Conservation (phyloP, 345 rosid species). For the Sisymbrium altissimum region DNA sequence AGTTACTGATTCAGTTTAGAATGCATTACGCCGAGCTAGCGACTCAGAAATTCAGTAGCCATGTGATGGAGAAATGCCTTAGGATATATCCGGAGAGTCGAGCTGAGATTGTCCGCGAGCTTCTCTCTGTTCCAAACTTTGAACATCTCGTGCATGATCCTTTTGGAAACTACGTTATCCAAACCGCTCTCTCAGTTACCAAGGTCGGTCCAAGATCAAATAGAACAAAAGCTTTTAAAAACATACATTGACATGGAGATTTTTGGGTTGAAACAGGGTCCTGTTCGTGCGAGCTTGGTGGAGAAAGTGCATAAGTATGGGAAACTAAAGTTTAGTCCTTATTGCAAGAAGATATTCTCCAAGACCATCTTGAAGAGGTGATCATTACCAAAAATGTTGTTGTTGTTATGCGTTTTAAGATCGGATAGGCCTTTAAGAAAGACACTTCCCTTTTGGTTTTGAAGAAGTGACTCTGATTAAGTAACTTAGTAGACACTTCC, state of each 20-base stretch:
- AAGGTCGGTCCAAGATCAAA: conserved; percentile 36
- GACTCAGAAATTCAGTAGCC: conserved; percentile 39
- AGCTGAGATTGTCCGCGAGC: conserved; percentile 37
- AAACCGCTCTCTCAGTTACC: conserved; percentile 57
- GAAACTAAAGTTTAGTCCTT: conserved; percentile 54
- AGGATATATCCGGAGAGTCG: conserved; percentile 48
- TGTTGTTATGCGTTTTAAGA: background rate
- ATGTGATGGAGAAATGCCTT: conserved; percentile 72
- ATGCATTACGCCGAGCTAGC: conserved; percentile 59
- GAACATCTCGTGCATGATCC: conserved; percentile 72
- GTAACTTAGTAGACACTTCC: no score
- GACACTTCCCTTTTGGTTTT: conserved; percentile 18
- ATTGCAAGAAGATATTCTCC: conserved; percentile 73
- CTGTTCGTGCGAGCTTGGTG: conserved; percentile 42
- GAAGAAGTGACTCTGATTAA: conserved; percentile 42
- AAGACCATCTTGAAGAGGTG: conserved; percentile 49
- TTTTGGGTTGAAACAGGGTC: conserved; percentile 43
- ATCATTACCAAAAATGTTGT: conserved; percentile 2
- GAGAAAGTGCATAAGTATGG: conserved; percentile 47
- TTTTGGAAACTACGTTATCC: conserved; percentile 73
- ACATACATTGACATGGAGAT: background rate
- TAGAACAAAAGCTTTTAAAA: background rate
- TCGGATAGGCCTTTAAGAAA: background rate
- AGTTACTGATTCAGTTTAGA: conserved; percentile 40
- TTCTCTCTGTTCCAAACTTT: conserved; percentile 48